phyloP scores from a whole-genome alignment of 306 rosid species.

The Lathyrus oleraceus region DNA sequence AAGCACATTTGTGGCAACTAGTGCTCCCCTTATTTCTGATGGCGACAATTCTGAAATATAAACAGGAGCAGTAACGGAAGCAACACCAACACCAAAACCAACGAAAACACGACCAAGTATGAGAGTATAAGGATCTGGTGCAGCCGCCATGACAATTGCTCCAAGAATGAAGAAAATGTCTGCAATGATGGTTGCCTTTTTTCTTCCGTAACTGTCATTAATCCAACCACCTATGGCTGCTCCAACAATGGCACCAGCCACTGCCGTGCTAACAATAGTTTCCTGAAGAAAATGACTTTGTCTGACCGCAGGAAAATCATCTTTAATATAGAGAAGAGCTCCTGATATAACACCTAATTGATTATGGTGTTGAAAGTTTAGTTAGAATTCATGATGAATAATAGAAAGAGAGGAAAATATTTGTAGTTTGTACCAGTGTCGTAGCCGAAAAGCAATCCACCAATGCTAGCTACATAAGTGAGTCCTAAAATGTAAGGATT shows the following conservation, averaged over 20 bases:
- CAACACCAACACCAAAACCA: constrained; percentile 80
- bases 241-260: constrained; percentile 84
- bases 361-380: no score
- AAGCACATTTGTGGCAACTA: constrained; percentile 83
- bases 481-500: constrained; percentile 44
- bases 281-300: constrained; percentile 56
- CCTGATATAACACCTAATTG: constrained; percentile 48
- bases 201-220: constrained; percentile 80
- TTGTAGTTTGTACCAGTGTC: constrained; percentile 37
- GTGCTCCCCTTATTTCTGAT: constrained; percentile 85
- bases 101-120: constrained; percentile 78
- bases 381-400: background rate
- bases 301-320: constrained; percentile 38
- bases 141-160: constrained; percentile 83
- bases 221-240: constrained; percentile 91
- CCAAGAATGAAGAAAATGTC: constrained; percentile 74
- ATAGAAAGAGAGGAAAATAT: background rate
- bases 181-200: constrained; percentile 76
- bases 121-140: constrained; percentile 84
- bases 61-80: constrained; percentile 93
- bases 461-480: constrained; percentile 49
- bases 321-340: constrained; percentile 52
- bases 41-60: constrained; percentile 92
- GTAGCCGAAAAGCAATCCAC: constrained; percentile 51
- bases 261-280: constrained; percentile 91